A percentile compares a stretch with the other conserved stretches of the same genome.
These are phyloP conservation scores for Rhizopogon rudus DNA, from an alignment of 768 basidiomycete species.

Conservation along the genomic window DNA sequence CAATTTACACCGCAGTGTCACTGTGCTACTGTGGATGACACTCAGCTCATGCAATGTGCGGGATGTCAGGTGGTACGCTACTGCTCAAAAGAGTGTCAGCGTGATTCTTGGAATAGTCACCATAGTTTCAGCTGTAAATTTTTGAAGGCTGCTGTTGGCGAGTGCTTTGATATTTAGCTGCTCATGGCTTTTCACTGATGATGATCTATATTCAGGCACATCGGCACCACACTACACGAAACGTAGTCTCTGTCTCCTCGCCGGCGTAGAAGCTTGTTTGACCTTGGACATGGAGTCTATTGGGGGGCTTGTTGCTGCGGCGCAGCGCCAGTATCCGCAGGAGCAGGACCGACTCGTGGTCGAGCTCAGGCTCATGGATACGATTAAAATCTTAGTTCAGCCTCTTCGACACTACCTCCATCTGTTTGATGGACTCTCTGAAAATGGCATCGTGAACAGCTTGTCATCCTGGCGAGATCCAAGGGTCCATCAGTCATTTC, in stretches of 20 bases:
- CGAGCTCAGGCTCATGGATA: not conserved
- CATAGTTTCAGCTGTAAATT: not conserved
- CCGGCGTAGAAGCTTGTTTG: not conserved
- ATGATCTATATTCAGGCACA: not conserved
- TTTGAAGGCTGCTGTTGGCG: not conserved
- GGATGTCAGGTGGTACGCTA: not conserved
- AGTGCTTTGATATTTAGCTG: not conserved
- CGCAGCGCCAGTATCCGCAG: not conserved
- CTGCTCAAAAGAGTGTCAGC: not conserved
- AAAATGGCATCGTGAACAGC: not conserved
- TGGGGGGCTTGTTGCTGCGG: not conserved
- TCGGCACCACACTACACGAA: not conserved
- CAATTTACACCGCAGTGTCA: not conserved
- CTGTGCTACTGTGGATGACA: not conserved
- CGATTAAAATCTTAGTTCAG: not conserved
- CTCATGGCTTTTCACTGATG: not conserved
- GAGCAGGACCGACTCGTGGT: not conserved
- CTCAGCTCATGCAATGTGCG: not conserved
- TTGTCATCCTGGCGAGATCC: not conserved
- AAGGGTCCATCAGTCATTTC: not conserved
- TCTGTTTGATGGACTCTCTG: not conserved
- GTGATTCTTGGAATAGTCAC: not conserved
- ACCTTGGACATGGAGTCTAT: not conserved
- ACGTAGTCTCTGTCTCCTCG: not conserved
- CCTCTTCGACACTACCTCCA: not conserved